Evolutionary conservation across 2,329 filamentous ascomycete species (phyloP).

Genomic region (Ophiosphaerella narmari): DNA sequence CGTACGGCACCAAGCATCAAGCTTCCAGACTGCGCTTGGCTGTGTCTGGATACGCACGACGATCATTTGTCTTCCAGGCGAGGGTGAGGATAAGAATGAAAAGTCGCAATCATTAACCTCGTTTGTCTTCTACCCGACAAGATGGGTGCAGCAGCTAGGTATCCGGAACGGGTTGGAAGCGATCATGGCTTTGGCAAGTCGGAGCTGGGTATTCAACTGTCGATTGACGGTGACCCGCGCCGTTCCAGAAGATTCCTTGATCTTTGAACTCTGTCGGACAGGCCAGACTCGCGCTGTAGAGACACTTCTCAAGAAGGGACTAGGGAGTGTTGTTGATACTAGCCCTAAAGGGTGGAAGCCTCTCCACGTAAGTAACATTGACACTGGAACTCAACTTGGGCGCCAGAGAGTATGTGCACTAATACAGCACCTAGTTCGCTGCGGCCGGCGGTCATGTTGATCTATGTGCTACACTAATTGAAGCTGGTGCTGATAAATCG

Average conservation of each 20-base stretch:
- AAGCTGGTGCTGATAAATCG: conserved; percentile 15
- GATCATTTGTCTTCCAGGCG: not conserved
- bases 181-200: conserved; percentile 5
- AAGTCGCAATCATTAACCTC: conserved; percentile 6
- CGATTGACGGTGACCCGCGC: conserved; percentile 11
- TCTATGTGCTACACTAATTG: conserved; percentile 12
- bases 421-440: conserved; percentile 8
- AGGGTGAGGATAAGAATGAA: not conserved
- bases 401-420: not conserved
- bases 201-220: conserved; percentile 15
- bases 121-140: conserved; percentile 7
- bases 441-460: conserved; percentile 14
- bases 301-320: conserved; percentile 7
- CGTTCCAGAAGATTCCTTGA: conserved; percentile 12
- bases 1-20: conserved; percentile 3
- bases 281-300: conserved; percentile 17
- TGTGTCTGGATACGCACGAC: conserved; percentile 12
- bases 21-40: conserved; percentile 8
- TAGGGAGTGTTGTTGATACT: conserved; percentile 18
- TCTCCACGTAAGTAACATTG: conserved; percentile 6
- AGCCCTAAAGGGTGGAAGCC: conserved; percentile 17
- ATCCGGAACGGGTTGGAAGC: conserved; percentile 11
- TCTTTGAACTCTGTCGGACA: conserved; percentile 15
- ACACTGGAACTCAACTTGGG: not conserved
- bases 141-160: conserved; percentile 10